Evolutionary conservation across 257 asterid species (phyloP), one percentile per base, ranked within the genome.

Genomic region (Solanum lignicaule): DNA sequence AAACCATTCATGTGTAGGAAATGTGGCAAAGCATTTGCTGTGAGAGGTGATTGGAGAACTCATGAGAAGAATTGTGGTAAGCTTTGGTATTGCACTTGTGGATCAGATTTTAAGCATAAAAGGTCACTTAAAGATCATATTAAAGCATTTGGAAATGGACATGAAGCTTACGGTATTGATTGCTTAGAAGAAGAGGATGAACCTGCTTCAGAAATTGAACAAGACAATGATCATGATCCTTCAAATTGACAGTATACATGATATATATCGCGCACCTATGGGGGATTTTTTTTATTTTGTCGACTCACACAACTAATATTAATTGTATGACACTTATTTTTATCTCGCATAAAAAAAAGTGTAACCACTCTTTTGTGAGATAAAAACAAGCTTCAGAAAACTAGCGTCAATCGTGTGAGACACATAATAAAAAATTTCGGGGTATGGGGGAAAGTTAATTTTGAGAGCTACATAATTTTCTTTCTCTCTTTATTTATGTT

Each of bases 41-140:
- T 92, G 7, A 89, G 93, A 38, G 93, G 93, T n/a, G 93, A 92
- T 25, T 92, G 93, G 93, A 88, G 93, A 87, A 92, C 93, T 25
- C 93, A 92, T 87, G 93, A 92, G 88, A 92, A 92, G 88, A 92
- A 90, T 31, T 92, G 93, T 86, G 93, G 93, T 3, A 92, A 92
- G 68, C 92, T 92, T 18, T 92, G 93, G 93, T 92, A 92, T 78
- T 92, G 93, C 86, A 89, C 92, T 74, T 92, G 93, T 86, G 93
- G 93, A 14, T 92, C 93, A 75, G 93, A 92, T 36, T 92, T 92
- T 48, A 92, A 92, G 88, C 93, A 92, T 71, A 92, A 92, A 84
- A 90, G 93, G 69, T 92, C 93, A 31, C 91, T 92, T n/a, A 92
- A 90, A 82, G 93, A 92, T 68, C 93, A 92, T 66, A 92, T 92